These are phyloP conservation scores for Xerocomus nothofagi DNA, from an alignment of 1,284 basidiomycete species.

Conservation along the genomic window DNA sequence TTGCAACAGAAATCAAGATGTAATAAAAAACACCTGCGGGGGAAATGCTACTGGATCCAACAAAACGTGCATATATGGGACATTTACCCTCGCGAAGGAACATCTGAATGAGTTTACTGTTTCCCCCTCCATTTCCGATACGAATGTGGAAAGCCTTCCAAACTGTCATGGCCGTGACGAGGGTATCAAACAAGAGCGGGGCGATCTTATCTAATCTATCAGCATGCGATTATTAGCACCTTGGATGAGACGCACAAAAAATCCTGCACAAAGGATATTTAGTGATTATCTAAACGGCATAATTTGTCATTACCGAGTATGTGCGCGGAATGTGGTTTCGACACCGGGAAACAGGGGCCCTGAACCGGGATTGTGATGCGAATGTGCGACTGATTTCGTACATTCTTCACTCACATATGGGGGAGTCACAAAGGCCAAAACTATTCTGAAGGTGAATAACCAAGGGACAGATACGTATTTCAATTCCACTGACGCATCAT, in stretches of 20 bases:
- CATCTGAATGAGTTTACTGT: constrained; percentile 75
- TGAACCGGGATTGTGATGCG: constrained; percentile 29
- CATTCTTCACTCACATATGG: constrained; percentile 48
- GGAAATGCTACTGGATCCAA: constrained; percentile 5
- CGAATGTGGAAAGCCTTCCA: constrained; percentile 72
- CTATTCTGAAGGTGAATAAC: constrained; percentile 38
- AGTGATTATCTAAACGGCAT: constrained; percentile 10
- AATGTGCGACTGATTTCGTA: neutral
- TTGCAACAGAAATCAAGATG: constrained; percentile 76
- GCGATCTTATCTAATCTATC: constrained; percentile 53
- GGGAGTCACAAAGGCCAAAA: constrained; percentile 64
- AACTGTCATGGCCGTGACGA: constrained; percentile 76
- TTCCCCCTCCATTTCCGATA: constrained; percentile 69
- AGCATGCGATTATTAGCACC: neutral
- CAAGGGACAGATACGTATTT: neutral
- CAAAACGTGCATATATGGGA: constrained; percentile 1
- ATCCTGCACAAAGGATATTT: constrained; percentile 43
- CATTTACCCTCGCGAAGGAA: constrained; percentile 72
- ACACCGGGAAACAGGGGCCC: constrained; percentile 75
- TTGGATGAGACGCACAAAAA: constrained; percentile 54
- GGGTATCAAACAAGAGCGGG: constrained; percentile 73
- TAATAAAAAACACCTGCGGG: constrained; percentile 75
- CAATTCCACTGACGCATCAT: constrained; percentile 59
- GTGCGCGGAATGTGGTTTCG: constrained; percentile 75
- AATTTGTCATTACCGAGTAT: constrained; percentile 55